A percentile compares a stretch with the other conserved stretches of the same genome.
These are phyloP conservation scores for Stachybotrys chartarum DNA, from an alignment of 2,329 filamentous ascomycete species.

Conservation along the genomic window DNA sequence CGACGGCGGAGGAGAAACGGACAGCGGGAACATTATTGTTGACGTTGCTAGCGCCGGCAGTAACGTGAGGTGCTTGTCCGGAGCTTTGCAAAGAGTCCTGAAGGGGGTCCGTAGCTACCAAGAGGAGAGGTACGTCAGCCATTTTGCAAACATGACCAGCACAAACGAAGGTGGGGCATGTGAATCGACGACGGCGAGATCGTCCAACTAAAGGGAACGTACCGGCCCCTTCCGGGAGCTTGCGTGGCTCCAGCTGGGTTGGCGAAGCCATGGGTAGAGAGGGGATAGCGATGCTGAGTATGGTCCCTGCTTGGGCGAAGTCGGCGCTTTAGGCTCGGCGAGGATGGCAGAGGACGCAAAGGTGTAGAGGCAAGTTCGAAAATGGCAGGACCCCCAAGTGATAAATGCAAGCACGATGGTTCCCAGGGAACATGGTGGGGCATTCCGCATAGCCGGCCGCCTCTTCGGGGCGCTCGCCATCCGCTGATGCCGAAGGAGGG, in stretches of 20 bases:
- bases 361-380: neutral
- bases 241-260: neutral
- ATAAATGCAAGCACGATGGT: neutral
- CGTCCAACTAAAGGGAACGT: neutral
- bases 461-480: neutral
- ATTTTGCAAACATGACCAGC: neutral
- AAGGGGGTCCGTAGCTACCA: constrained; percentile 1
- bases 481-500: neutral
- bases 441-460: neutral
- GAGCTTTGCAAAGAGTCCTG: neutral
- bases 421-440: neutral
- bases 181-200: neutral
- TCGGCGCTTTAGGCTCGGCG: constrained; percentile 2
- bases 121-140: neutral
- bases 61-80: neutral
- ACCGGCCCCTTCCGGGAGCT: neutral
- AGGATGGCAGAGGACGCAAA: constrained; percentile 3
- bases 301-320: constrained; percentile 1
- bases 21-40: constrained; percentile 41
- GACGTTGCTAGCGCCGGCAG: constrained; percentile 5
- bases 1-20: constrained; percentile 63
- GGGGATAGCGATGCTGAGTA: constrained; percentile 12
- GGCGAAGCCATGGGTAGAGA: constrained; percentile 7
- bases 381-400: neutral
- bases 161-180: neutral